phyloP scores from a whole-genome alignment of 179 eudicot genomes.

The Silene noctiflora region DNA sequence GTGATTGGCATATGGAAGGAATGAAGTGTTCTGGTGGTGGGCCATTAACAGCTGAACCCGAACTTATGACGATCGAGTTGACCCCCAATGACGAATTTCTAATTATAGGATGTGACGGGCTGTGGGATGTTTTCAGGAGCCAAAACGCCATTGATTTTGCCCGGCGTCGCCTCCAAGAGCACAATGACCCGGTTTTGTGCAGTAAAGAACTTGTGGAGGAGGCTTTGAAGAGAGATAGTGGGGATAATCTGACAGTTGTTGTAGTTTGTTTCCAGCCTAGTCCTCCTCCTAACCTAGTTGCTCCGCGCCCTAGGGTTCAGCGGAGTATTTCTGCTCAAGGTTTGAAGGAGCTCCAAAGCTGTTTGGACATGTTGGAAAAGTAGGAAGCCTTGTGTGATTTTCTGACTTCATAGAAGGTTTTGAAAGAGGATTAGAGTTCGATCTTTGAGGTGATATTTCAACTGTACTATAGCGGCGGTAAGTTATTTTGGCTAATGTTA shows the following conservation, averaged over 20 bases:
- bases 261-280: slow-evolving; percentile 74
- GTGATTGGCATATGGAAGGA: slow-evolving; percentile 97
- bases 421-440: slow-evolving; percentile 22
- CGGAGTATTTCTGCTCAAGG: slow-evolving; percentile 89
- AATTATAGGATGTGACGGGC: slow-evolving; percentile 87
- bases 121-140: slow-evolving; percentile 95
- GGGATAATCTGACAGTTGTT: slow-evolving; percentile 73
- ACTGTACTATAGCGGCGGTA: slow-evolving; percentile 81
- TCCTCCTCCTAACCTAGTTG: slow-evolving; percentile 67
- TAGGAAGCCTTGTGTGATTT: slow-evolving; percentile 20
- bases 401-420: neutral
- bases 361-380: slow-evolving; percentile 57
- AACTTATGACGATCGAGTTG: slow-evolving; percentile 54
- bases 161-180: slow-evolving; percentile 73
- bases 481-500: slow-evolving; percentile 21
- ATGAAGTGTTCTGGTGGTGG: slow-evolving; percentile 59
- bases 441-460: slow-evolving; percentile 30
- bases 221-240: slow-evolving; percentile 80
- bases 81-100: slow-evolving; percentile 85
- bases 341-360: slow-evolving; percentile 76
- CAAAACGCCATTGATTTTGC: slow-evolving; percentile 97
- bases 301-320: slow-evolving; percentile 65
- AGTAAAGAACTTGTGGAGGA: slow-evolving; percentile 77
- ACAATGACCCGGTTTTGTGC: slow-evolving; percentile 72
- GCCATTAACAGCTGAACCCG: slow-evolving; percentile 78